Conservation (phyloP, 768 basidiomycete species). For the Artomyces pyxidatus region DNA sequence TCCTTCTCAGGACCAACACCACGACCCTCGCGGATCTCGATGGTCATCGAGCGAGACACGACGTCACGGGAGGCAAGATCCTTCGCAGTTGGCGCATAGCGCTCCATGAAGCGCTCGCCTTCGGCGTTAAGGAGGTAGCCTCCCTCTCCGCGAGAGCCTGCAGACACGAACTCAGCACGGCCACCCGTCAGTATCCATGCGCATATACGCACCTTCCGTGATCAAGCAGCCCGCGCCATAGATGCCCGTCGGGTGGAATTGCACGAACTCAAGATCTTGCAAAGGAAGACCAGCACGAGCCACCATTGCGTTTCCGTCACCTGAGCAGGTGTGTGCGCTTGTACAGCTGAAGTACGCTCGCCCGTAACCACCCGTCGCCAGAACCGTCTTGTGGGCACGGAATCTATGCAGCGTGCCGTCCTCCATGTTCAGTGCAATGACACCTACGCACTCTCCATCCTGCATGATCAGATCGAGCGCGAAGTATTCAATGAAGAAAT, state of each 20-base stretch:
- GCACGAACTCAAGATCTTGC: constrained; percentile 98
- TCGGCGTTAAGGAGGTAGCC: constrained; percentile 97
- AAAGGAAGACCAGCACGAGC: constrained; percentile 91
- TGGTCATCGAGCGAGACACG: constrained; percentile 97
- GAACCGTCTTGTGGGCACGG: constrained; percentile 95
- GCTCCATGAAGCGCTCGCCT: constrained; percentile 99
- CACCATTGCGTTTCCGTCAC: constrained; percentile 99
- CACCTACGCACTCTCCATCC: constrained; percentile 97
- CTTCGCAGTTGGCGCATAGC: constrained; percentile 98
- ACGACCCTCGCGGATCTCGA: constrained; percentile 97
- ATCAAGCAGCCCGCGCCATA: constrained; percentile 99
- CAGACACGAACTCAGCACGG: constrained; percentile 1
- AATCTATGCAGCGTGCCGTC: constrained; percentile 98
- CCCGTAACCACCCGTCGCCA: constrained; percentile 97
- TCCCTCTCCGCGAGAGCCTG: constrained; percentile 98
- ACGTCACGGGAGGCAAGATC: constrained; percentile 99
- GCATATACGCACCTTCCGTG: constrained; percentile 68
- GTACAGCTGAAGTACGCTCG: constrained; percentile 98
- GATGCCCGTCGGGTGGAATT: constrained; percentile 99
- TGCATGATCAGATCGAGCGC: constrained; percentile 99
- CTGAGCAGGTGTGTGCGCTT: constrained; percentile 97
- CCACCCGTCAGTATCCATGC: background rate
- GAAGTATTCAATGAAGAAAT: constrained; percentile 99
- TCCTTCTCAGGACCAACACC: constrained; percentile 99
- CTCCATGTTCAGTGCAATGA: constrained; percentile 99